A percentile compares a stretch with the other conserved stretches of the same genome.
phyloP scores from a whole-genome alignment of 2,329 filamentous ascomycete genomes.

The Emydomyces testavorans region DNA sequence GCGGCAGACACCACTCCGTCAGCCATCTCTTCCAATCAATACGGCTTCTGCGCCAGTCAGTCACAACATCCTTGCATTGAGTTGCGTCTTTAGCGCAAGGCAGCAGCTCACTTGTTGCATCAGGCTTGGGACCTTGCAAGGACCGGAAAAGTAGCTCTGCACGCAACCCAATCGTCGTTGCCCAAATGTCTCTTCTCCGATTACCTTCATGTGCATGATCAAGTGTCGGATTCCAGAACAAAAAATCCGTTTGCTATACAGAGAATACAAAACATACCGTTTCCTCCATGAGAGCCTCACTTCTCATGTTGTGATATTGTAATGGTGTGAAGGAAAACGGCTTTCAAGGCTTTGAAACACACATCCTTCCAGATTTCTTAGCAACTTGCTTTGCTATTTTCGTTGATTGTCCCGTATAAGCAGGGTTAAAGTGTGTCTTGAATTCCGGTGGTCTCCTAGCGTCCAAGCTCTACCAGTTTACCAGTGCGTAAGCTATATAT shows the following conservation, averaged over 20 bases:
- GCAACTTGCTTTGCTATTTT: background rate
- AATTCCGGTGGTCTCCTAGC: background rate
- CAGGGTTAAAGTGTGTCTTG: background rate
- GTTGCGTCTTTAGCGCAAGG: background rate
- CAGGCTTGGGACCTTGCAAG: background rate
- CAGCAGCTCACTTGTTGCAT: conserved; percentile 6
- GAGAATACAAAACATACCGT: background rate
- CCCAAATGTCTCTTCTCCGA: background rate
- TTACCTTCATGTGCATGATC: background rate
- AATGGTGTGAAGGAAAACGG: conserved; percentile 3
- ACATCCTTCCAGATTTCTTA: background rate
- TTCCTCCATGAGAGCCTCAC: conserved; percentile 9
- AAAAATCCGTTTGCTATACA: conserved; percentile 7
- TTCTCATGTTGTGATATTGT: background rate
- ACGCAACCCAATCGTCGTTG: background rate
- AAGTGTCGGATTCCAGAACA: too few relatives aligned
- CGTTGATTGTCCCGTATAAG: background rate
- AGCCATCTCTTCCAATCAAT: background rate
- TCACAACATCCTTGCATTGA: conserved; percentile 1
- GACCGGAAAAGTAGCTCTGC: background rate
- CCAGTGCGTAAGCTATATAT: background rate
- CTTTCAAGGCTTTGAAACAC: background rate
- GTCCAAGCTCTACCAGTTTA: background rate
- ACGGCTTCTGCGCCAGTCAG: conserved; percentile 3
- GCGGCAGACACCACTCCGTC: background rate